Conservation (phyloP, 345 rosid genomes). For the Orychophragmus violaceus region DNA sequence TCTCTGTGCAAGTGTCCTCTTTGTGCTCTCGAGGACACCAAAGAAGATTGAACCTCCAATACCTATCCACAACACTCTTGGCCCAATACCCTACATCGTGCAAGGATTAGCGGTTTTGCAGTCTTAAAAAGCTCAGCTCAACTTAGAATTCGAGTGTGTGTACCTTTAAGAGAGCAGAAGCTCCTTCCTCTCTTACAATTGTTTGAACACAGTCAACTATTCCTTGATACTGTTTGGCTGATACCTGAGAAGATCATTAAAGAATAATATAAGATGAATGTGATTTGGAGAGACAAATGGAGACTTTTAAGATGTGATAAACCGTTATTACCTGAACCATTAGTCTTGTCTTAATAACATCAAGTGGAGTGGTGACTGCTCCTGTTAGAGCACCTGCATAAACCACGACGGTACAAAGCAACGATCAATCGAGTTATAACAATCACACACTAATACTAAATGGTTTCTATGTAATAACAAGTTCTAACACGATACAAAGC, state of each 20-base stretch:
- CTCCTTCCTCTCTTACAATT: slow-evolving; percentile 77
- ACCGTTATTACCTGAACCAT: slow-evolving; percentile 74
- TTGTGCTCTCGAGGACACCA: slow-evolving; percentile 80
- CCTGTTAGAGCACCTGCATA: slow-evolving; percentile 85
- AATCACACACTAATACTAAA: no score
- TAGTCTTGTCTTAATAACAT: slow-evolving; percentile 91
- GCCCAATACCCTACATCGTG: slow-evolving; percentile 62
- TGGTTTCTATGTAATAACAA: no score
- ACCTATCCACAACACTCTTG: slow-evolving; percentile 90
- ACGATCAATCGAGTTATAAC: no score
- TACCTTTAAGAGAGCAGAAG: slow-evolving; percentile 86
- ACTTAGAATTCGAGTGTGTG: not conserved
- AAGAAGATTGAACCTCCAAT: slow-evolving; percentile 89
- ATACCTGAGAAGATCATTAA: slow-evolving; percentile 44
- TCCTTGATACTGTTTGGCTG: slow-evolving; percentile 74
- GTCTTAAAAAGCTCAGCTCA: not conserved
- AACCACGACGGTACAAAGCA: no score
- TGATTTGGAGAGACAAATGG: not conserved
- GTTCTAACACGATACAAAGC: no score
- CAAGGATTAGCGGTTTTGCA: not conserved
- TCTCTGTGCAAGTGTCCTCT: slow-evolving; percentile 58
- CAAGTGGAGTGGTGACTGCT: slow-evolving; percentile 95
- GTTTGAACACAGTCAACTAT: slow-evolving; percentile 84
- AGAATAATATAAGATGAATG: not conserved
- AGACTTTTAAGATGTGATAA: not conserved